Conservation (phyloP, 2,329 filamentous ascomycete species). For the Blumeria hordei region DNA sequence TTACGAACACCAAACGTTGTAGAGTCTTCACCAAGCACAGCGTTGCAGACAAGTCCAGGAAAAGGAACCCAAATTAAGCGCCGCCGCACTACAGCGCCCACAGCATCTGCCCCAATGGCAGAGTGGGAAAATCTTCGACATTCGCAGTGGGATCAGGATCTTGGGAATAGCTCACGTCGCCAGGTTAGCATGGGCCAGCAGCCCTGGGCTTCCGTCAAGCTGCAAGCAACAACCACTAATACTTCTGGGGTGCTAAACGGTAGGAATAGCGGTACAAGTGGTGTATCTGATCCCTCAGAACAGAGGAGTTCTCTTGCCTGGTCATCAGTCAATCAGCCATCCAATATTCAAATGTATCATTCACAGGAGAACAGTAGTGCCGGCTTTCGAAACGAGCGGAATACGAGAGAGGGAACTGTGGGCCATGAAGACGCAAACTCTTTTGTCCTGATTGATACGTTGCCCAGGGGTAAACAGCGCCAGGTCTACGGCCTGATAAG, state of each 20-base stretch:
- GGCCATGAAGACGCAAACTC: conserved; percentile 7
- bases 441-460: conserved; percentile 11
- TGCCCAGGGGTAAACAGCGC: conserved; percentile 14
- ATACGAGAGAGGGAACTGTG: conserved; percentile 7
- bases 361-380: conserved; percentile 18
- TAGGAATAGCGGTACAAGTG: too few relatives aligned
- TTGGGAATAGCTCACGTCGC: conserved; percentile 3
- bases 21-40: neutral
- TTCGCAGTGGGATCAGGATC: conserved; percentile 11
- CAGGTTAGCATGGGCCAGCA: too few relatives aligned
- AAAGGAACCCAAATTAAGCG: conserved; percentile 4
- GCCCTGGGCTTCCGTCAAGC: too few relatives aligned
- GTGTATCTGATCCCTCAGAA: too few relatives aligned
- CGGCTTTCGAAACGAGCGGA: conserved; percentile 13
- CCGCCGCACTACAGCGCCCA: conserved; percentile 5
- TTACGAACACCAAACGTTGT: too few relatives aligned
- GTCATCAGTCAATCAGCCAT: neutral
- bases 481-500: conserved; percentile 13
- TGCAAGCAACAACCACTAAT: too few relatives aligned
- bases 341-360: conserved; percentile 7
- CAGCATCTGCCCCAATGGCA: conserved; percentile 2
- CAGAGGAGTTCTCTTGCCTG: neutral
- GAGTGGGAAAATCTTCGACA: conserved; percentile 12
- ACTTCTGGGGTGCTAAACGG: too few relatives aligned
- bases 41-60: neutral